A percentile compares a stretch with the other conserved stretches of the same genome.
Evolutionary conservation across 345 rosid genomes (phyloP).

Genomic region (Eucalyptus viminalis): DNA sequence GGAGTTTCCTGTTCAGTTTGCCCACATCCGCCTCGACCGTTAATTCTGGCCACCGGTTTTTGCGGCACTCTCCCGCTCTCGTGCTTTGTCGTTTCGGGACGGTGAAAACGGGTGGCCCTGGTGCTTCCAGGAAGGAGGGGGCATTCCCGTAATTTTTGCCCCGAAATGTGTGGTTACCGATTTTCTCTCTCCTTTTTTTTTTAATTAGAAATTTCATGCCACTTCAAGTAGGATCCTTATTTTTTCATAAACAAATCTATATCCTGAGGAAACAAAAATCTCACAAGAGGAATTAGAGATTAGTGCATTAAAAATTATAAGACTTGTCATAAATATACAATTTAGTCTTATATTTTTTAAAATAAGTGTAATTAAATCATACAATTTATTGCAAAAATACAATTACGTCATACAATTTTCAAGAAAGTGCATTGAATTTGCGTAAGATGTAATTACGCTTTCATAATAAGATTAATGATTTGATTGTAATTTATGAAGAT

Average conservation of each 20-base stretch:
- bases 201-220: not conserved
- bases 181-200: not conserved
- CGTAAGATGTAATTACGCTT: fast-evolving
- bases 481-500: no score
- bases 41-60: not conserved
- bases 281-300: not conserved
- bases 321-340: no score
- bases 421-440: no score
- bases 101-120: not conserved
- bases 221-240: not conserved
- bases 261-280: not conserved
- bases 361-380: no score
- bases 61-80: not conserved
- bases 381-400: fast-evolving
- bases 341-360: no score
- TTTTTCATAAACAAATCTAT: not conserved
- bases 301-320: no score
- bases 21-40: not conserved
- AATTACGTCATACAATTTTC: no score
- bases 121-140: not conserved
- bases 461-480: no score
- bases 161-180: not conserved
- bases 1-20: not conserved
- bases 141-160: not conserved
- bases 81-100: not conserved